phyloP scores from a whole-genome alignment of 108 stramenopile species.

The Cyclotella kingstonii region DNA sequence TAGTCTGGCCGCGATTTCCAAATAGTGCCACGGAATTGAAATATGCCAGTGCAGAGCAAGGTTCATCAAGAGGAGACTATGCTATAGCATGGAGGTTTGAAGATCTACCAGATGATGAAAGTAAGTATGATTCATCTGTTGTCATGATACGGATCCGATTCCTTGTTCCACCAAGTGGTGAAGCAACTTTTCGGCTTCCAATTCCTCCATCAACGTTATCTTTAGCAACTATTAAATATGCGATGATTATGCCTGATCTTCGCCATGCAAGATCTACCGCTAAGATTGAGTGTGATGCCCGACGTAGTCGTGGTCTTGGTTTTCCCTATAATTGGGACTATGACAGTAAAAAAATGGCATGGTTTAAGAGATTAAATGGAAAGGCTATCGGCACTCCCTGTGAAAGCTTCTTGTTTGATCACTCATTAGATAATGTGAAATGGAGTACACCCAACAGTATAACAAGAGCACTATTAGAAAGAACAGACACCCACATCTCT shows the following conservation, averaged over 20 bases:
- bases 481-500: not conserved
- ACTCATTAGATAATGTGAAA: not conserved
- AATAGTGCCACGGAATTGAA: slow-evolving; percentile 24
- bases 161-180: slow-evolving; percentile 27
- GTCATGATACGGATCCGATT: slow-evolving; percentile 28
- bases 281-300: slow-evolving; percentile 9
- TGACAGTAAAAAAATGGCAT: slow-evolving; percentile 12
- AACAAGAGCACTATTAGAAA: not conserved
- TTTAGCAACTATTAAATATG: slow-evolving; percentile 6
- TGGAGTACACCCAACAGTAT: not conserved
- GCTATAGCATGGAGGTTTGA: slow-evolving; percentile 45
- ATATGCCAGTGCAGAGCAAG: slow-evolving; percentile 31
- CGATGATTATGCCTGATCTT: slow-evolving; percentile 1
- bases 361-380: slow-evolving; percentile 15
- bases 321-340: slow-evolving; percentile 40
- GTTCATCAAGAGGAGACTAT: slow-evolving; percentile 20
- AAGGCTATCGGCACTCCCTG: slow-evolving; percentile 34
- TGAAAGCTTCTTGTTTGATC: slow-evolving; percentile 10
- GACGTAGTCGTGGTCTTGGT: slow-evolving; percentile 17
- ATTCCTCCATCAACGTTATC: slow-evolving; percentile 9
- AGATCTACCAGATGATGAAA: slow-evolving; percentile 16
- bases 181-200: slow-evolving; percentile 20
- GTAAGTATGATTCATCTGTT: slow-evolving; percentile 19
- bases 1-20: slow-evolving; percentile 36
- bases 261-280: slow-evolving; percentile 1